Base-by-base conservation (phyloP, 331 rosid genomes). In the Rhamnella rubrinervis region DNA sequence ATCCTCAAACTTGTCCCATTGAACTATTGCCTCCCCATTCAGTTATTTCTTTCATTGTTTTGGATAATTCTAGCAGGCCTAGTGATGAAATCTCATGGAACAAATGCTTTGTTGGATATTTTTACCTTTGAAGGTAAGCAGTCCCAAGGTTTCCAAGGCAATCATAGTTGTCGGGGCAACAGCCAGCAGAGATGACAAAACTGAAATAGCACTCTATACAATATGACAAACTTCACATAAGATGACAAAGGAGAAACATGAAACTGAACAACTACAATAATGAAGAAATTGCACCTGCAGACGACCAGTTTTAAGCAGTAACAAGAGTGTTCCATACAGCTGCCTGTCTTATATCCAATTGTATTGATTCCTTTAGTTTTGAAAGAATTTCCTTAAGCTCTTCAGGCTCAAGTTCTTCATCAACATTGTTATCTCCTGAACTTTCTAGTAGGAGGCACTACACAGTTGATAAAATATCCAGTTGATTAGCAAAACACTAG, bases 81-180 rank as follows among this genome's bases (percentile, higher is more conserved):
- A 21, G 21, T 16, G 44, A 21, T 49, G 26, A 47, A 47, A 71
- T 49, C 65, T 25, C 18, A 25, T 47, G 38, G 47, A 66, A 59
- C 55, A 64, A 13, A 47, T 19, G 17, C 13, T 58, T 31, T 25
- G 8, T 53, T 10, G 26, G 15, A 23, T 63, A 20, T 70, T 69
- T 79, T 77, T 69, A 93, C 98, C 82, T 87, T 80, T 83, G 92
- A 75, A 93, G 95, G 77, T 88, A 85, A 80, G 97, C 97, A 75
- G 85, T 88, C 77, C 98, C 98, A 63, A 93, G 97, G 81, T 91
- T 91, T 78, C 86, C 95, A 53, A 93, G 88, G 84, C 97, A 91
- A 77, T 93, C 98, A 76, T 80, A 85, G 82, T 88, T 87, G 79
- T 87, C 90, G 35, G 89, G 47, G 85, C 77, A 76, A 85, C 71